Conservation (phyloP, 768 basidiomycete genomes). For the Dentipellis fragilis region DNA sequence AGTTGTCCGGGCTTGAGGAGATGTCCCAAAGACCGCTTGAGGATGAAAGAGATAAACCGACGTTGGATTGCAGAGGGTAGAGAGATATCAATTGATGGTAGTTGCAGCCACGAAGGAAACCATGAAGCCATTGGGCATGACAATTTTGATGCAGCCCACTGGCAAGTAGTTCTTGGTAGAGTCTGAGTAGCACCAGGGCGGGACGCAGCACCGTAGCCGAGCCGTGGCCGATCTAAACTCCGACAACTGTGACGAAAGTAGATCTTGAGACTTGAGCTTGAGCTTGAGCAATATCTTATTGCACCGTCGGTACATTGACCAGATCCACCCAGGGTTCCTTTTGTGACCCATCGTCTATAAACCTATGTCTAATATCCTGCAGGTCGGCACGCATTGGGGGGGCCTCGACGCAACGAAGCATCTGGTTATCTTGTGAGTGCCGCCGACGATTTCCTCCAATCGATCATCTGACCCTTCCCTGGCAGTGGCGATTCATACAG, state of each 20-base stretch:
- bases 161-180: no score
- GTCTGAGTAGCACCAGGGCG: no score
- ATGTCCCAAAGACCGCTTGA: conserved; percentile 76
- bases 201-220: no score
- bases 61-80: conserved; percentile 70
- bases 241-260: no score
- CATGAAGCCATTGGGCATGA: conserved; percentile 23
- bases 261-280: no score
- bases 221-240: no score
- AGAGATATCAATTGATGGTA: conserved; percentile 57
- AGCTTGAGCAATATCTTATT: no score
- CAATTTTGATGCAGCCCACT: no score
- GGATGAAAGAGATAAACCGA: conserved; percentile 81
- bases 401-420: conserved; percentile 31
- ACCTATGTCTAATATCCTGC: background rate
- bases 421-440: conserved; percentile 44
- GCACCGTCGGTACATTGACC: no score
- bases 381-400: conserved; percentile 5
- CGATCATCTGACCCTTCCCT: background rate
- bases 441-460: background rate
- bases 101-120: conserved; percentile 34
- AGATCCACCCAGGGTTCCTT: no score
- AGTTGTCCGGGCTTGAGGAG: conserved; percentile 85
- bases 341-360: background rate
- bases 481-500: conserved; percentile 54